phyloP scores from a whole-genome alignment of 2,329 filamentous ascomycete genomes.

The Fusarium verticillioides region DNA sequence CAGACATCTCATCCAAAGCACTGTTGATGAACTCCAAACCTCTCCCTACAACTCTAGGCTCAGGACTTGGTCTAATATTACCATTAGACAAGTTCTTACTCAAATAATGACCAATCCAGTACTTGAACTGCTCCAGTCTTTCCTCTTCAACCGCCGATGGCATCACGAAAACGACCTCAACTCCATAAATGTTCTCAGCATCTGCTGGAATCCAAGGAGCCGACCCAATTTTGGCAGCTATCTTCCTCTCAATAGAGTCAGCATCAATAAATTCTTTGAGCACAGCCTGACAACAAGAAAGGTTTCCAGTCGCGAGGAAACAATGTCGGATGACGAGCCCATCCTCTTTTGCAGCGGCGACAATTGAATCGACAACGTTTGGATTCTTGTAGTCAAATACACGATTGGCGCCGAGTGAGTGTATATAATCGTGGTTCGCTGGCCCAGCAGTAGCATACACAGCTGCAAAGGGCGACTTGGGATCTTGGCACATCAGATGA shows the following conservation, averaged over 20 bases:
- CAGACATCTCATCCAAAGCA: slow-evolving; percentile 50
- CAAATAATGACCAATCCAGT: slow-evolving; percentile 54
- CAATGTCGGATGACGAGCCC: slow-evolving; percentile 52
- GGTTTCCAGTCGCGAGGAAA: slow-evolving; percentile 54
- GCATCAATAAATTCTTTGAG: slow-evolving; percentile 48
- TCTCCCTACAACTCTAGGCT: slow-evolving; percentile 50
- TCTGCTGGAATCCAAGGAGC: slow-evolving; percentile 50
- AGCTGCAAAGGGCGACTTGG: slow-evolving; percentile 47
- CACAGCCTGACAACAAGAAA: slow-evolving; percentile 51
- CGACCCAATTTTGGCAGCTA: slow-evolving; percentile 50
- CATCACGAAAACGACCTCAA: slow-evolving; percentile 53
- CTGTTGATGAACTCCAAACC: slow-evolving; percentile 52
- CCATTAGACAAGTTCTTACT: slow-evolving; percentile 48
- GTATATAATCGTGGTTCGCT: slow-evolving; percentile 50
- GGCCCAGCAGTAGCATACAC: slow-evolving; percentile 56
- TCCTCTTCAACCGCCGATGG: slow-evolving; percentile 50
- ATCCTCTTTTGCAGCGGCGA: slow-evolving; percentile 51
- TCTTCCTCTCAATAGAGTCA: neutral
- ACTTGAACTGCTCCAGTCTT: slow-evolving; percentile 52
- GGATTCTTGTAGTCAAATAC: slow-evolving; percentile 56
- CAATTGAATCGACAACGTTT: slow-evolving; percentile 46
- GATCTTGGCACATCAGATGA: slow-evolving; percentile 50
- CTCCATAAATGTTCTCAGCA: slow-evolving; percentile 43
- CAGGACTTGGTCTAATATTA: slow-evolving; percentile 52
- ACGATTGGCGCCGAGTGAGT: slow-evolving; percentile 50